Conservation (phyloP, 2,329 filamentous ascomycete genomes). For the Hypoxylon sp. region DNA sequence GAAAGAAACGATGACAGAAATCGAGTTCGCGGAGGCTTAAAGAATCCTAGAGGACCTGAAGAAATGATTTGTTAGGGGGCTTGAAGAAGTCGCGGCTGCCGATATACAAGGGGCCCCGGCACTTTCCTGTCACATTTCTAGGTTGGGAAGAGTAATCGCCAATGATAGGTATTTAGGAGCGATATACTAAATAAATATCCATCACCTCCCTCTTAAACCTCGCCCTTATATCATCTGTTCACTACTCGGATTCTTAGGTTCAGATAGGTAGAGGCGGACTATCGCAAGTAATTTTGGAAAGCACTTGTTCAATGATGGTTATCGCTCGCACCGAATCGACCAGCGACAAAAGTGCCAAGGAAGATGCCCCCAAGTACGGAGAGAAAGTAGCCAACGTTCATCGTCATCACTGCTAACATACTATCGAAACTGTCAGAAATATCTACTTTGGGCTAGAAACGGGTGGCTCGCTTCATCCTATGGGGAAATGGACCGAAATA, state of each 20-base stretch:
- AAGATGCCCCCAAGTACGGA: slow-evolving; percentile 52
- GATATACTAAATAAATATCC: neutral
- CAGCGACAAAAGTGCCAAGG: slow-evolving; percentile 48
- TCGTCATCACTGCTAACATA: slow-evolving; percentile 54
- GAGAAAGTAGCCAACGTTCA: slow-evolving; percentile 53
- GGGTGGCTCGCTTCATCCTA: neutral
- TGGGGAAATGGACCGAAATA: neutral
- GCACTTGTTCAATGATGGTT: slow-evolving; percentile 31
- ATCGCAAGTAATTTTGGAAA: neutral
- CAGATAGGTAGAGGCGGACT: neutral
- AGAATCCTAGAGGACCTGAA: neutral
- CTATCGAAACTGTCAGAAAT: slow-evolving; percentile 32
- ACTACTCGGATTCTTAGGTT: neutral
- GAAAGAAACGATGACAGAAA: slow-evolving; percentile 8
- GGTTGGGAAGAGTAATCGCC: no score
- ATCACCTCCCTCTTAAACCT: neutral
- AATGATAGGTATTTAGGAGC: neutral
- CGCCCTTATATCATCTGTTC: neutral
- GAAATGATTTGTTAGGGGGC: neutral
- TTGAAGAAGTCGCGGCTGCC: neutral
- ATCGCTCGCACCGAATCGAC: slow-evolving; percentile 45
- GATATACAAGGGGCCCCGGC: neutral
- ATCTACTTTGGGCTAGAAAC: neutral
- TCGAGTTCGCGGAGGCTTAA: slow-evolving; percentile 1
- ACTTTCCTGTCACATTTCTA: neutral